Conservation (phyloP, 129 eudicot genomes). For the Artemisia annua region DNA sequence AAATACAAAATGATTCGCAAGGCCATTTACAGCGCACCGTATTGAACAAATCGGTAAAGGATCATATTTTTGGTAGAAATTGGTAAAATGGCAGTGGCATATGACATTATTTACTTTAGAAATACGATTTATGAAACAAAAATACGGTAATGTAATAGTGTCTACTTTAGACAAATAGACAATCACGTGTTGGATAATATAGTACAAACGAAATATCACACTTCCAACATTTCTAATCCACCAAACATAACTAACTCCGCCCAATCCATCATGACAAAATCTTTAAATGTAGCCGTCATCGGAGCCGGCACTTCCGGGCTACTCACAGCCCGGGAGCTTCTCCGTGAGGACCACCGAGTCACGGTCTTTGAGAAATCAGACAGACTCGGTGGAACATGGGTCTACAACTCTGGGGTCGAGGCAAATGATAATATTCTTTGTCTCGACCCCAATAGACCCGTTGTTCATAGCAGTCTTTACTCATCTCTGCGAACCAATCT, state of each 20-base stretch:
- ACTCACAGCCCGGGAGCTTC: constrained; percentile 54
- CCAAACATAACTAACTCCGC: background rate
- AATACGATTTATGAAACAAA: too few relatives aligned
- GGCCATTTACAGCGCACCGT: too few relatives aligned
- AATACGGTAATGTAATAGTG: too few relatives aligned
- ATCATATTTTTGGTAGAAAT: too few relatives aligned
- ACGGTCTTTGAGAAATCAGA: constrained; percentile 47
- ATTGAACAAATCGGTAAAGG: too few relatives aligned
- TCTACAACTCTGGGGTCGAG: background rate
- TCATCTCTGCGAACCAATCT: constrained; percentile 69
- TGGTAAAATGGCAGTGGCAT: too few relatives aligned
- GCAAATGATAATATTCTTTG: too few relatives aligned
- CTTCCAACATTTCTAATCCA: background rate
- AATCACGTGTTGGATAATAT: too few relatives aligned
- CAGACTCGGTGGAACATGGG: constrained; percentile 15
- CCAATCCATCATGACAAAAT: constrained; percentile 14
- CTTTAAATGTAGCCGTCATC: constrained; percentile 60
- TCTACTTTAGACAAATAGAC: too few relatives aligned
- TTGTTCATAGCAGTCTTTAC: constrained; percentile 71
- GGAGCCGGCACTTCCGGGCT: constrained; percentile 68
- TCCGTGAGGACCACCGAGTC: constrained; percentile 44
- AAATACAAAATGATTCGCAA: too few relatives aligned
- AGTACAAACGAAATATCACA: too few relatives aligned
- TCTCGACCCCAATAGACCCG: constrained; percentile 42
- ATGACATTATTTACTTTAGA: too few relatives aligned